Conservation (phyloP, 495 filamentous ascomycete species). For the Penicillium fimorum region DNA sequence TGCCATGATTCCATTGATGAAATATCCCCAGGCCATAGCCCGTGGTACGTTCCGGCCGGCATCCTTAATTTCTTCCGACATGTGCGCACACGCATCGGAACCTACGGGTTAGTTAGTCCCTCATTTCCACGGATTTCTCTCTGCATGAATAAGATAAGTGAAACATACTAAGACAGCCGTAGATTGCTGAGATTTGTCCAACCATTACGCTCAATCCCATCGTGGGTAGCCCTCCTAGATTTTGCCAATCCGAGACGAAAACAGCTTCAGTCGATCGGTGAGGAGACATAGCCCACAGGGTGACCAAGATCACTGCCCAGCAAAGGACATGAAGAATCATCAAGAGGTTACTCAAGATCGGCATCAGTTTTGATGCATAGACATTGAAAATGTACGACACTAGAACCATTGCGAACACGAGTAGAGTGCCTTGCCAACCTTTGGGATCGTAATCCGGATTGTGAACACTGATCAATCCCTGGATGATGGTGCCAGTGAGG, state of each 20-base stretch:
- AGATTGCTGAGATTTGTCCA: background rate
- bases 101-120: background rate
- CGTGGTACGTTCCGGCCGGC: background rate
- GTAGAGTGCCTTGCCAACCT: conserved; percentile 43
- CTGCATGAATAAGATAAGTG: background rate
- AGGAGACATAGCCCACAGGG: background rate
- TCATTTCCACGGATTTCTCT: background rate
- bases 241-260: background rate
- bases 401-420: background rate
- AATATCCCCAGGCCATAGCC: background rate
- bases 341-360: background rate
- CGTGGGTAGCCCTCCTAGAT: background rate
- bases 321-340: background rate
- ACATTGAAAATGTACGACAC: background rate
- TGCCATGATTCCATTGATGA: background rate
- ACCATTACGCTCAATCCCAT: background rate
- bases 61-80: background rate
- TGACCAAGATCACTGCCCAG: background rate
- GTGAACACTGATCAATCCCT: conserved; percentile 44
- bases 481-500: conserved; percentile 43
- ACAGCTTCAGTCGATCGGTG: background rate
- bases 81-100: background rate
- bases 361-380: background rate
- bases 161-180: background rate
- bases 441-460: conserved; percentile 37